Evolutionary conservation across 805 yeast species (phyloP).

Genomic region (Candida tibetensis): DNA sequence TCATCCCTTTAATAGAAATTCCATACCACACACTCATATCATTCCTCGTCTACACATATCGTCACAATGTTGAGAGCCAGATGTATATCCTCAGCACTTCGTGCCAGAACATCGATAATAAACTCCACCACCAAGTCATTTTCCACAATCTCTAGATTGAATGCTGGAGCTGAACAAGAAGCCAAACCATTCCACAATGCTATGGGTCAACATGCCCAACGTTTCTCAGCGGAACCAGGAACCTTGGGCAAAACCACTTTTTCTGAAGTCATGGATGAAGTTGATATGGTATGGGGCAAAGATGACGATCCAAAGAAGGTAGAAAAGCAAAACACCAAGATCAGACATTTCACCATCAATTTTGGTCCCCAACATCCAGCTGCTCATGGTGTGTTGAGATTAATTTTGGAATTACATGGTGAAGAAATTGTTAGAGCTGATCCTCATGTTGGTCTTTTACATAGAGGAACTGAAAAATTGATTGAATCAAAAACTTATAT

Average conservation of each 20-base stretch:
- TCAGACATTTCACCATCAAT: slow-evolving; percentile 85
- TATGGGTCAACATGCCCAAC: slow-evolving; percentile 36
- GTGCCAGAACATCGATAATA: slow-evolving; percentile 8
- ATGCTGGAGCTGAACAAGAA: slow-evolving; percentile 24
- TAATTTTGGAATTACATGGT: slow-evolving; percentile 82
- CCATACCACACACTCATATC: slow-evolving; percentile 1
- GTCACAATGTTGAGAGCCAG: slow-evolving; percentile 26
- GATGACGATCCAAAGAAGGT: slow-evolving; percentile 44
- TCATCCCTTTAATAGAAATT: not conserved
- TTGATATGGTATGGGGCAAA: slow-evolving; percentile 43
- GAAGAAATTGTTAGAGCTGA: slow-evolving; percentile 85
- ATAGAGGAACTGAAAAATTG: slow-evolving; percentile 86
- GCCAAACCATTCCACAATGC: slow-evolving; percentile 36
- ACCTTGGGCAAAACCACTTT: slow-evolving; percentile 42
- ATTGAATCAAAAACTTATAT: slow-evolving; percentile 82
- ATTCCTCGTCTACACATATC: too few species aligned
- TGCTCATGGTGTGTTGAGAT: slow-evolving; percentile 87
- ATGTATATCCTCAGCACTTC: slow-evolving; percentile 11
- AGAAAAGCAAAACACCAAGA: slow-evolving; percentile 48
- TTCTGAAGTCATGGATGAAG: slow-evolving; percentile 43
- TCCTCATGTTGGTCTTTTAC: slow-evolving; percentile 85
- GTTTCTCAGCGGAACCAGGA: slow-evolving; percentile 31
- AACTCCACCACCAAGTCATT: slow-evolving; percentile 11
- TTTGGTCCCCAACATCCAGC: slow-evolving; percentile 96
- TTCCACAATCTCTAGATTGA: slow-evolving; percentile 18